Conservation (phyloP, 768 basidiomycete species). For the Calocera cornea region DNA sequence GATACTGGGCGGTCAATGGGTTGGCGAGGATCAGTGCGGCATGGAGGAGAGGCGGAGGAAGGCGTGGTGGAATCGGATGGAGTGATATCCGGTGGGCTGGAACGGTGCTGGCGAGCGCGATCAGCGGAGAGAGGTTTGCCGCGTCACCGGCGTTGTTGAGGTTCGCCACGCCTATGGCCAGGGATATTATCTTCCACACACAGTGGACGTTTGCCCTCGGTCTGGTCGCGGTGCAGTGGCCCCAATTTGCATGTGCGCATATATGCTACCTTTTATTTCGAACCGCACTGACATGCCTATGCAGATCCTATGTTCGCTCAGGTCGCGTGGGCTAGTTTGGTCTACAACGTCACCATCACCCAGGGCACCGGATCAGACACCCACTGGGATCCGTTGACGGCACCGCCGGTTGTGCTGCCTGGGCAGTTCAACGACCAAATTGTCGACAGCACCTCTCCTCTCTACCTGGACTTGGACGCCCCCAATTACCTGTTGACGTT, state of each 20-base stretch:
- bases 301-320: constrained; percentile 81
- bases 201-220: constrained; percentile 66
- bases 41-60: constrained; percentile 60
- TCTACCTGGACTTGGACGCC: constrained; percentile 56
- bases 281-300: background rate
- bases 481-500: constrained; percentile 66
- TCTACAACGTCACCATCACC: constrained; percentile 64
- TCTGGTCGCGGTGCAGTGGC: constrained; percentile 95
- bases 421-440: constrained; percentile 62
- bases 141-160: constrained; percentile 74
- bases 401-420: constrained; percentile 47
- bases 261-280: background rate
- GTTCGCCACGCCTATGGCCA: constrained; percentile 83
- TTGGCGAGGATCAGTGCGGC: constrained; percentile 70
- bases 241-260: constrained; percentile 72
- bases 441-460: constrained; percentile 49
- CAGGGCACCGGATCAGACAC: constrained; percentile 29
- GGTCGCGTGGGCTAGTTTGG: constrained; percentile 70
- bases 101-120: constrained; percentile 79
- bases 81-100: constrained; percentile 67
- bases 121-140: constrained; percentile 81
- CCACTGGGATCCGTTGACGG: constrained; percentile 57
- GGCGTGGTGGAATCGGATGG: constrained; percentile 44
- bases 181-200: constrained; percentile 85
- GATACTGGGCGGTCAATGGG: constrained; percentile 74